A percentile compares a stretch with the other conserved stretches of the same genome.
Conservation (phyloP, 371 early-diverging fungal genomes). For the Lichtheimia ornata region DNA sequence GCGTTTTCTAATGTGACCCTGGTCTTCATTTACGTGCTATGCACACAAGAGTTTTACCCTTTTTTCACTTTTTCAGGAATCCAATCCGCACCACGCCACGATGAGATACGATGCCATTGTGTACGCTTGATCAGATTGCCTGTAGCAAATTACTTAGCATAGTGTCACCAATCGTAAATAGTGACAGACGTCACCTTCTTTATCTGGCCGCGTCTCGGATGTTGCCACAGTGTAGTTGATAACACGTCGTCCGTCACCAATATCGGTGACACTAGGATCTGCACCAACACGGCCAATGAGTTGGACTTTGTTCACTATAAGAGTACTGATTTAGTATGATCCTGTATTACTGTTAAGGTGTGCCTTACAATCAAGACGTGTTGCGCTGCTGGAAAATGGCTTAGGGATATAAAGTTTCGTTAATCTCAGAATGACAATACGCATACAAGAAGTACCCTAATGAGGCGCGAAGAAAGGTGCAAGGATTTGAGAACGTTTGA, state of each 20-base stretch:
- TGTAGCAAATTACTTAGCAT: slow-evolving; percentile 3
- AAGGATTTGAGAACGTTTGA: too few species aligned
- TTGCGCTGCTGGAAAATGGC: too few species aligned
- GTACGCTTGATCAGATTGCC: slow-evolving; percentile 60
- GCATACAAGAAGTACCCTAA: too few species aligned
- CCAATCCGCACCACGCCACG: slow-evolving; percentile 49
- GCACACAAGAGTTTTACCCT: slow-evolving; percentile 30
- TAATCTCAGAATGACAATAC: too few species aligned
- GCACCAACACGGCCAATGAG: slow-evolving; percentile 60
- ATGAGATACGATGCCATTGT: slow-evolving; percentile 62
- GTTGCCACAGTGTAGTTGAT: slow-evolving; percentile 62
- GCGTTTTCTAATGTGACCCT: not conserved
- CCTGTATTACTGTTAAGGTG: too few species aligned
- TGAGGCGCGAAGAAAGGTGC: too few species aligned
- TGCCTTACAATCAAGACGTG: too few species aligned
- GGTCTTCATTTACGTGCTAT: not conserved
- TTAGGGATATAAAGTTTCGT: too few species aligned
- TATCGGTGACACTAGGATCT: slow-evolving; percentile 44
- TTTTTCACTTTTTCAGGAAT: slow-evolving; percentile 51
- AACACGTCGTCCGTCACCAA: slow-evolving; percentile 45
- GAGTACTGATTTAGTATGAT: too few species aligned
- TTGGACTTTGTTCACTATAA: slow-evolving; percentile 55
- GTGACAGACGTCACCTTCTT: slow-evolving; percentile 40
- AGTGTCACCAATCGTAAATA: not conserved
- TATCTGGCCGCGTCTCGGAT: slow-evolving; percentile 54